These are phyloP conservation scores for Pestalotiopsis fici DNA, from an alignment of 2,329 filamentous ascomycete species.

Conservation along the genomic window DNA sequence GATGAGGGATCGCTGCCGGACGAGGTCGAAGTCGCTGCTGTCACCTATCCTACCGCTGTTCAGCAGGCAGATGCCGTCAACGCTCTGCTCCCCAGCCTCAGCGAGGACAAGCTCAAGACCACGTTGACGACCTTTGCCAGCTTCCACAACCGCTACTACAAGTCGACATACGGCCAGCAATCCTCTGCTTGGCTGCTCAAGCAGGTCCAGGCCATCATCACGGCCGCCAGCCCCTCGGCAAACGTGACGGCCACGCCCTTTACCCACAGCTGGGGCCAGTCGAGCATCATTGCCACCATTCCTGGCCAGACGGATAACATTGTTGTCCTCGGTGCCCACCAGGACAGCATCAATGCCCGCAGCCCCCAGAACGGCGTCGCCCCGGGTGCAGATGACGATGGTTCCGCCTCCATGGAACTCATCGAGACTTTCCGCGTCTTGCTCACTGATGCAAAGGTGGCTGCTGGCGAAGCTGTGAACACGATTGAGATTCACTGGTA, in stretches of 20 bases:
- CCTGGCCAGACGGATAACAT: conserved; percentile 73
- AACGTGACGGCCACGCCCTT: conserved; percentile 66
- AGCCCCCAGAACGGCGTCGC: conserved; percentile 70
- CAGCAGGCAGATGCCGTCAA: conserved; percentile 57
- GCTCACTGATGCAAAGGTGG: conserved; percentile 62
- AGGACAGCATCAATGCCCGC: conserved; percentile 79
- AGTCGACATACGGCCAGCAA: conserved; percentile 64
- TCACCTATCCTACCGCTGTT: conserved; percentile 58
- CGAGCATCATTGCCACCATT: conserved; percentile 76
- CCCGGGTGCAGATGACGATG: conserved; percentile 77
- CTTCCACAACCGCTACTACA: conserved; percentile 71
- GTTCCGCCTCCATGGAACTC: conserved; percentile 76
- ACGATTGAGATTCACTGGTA: conserved; percentile 89
- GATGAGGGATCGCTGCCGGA: conserved; percentile 43
- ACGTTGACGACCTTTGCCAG: conserved; percentile 67
- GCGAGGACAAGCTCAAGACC: conserved; percentile 63
- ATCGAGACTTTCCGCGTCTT: conserved; percentile 76
- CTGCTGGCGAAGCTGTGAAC: conserved; percentile 65
- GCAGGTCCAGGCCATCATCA: conserved; percentile 64
- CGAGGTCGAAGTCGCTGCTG: conserved; percentile 42
- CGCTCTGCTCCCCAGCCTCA: conserved; percentile 58
- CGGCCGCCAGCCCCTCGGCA: conserved; percentile 56
- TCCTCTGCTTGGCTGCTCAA: conserved; percentile 74
- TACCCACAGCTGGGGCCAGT: conserved; percentile 72
- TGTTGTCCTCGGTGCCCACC: conserved; percentile 76